Evolutionary conservation across 495 filamentous ascomycete species (phyloP), one percentile per base, ranked within the genome.

Genomic region (Chaetomidium leptoderma): DNA sequence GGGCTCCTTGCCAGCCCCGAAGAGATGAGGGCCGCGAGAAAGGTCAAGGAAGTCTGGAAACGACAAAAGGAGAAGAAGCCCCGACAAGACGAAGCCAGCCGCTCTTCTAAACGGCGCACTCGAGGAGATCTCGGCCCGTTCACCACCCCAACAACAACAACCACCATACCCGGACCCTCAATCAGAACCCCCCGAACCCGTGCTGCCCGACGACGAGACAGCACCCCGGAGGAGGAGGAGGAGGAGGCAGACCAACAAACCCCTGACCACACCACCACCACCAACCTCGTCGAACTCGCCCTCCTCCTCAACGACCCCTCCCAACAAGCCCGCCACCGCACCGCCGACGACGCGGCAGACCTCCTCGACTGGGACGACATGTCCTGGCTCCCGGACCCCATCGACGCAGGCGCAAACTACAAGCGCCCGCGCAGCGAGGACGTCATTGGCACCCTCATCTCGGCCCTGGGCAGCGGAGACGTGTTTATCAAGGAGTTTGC

Each of bases 401-500:
- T 95, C 26, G 93, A 99, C 68, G 95, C 93, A 1, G 90, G 88
- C 16, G 88, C 89, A 8, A 92, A 95, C 62, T 97, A 95, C 72
- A 87, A 86, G 63, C 87, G 90, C 46, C 86, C 87, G n/a, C 92
- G 91, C 70, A 86, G 81, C 46, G 85, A 88, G 48, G 93, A 97
- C 69, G 87, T 97, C n/a, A 89, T 97, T 32, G 89, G 90, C 24
- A 93, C 87, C 33, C 75, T 98, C 26, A 88, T 97, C 55, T 86
- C 85, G 55, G 81, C 95, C 1, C 91, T 93, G 59, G 91, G 95
- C 24, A 86, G 86, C 36, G 84, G 90, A 72, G 87, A 95, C 45
- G 82, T 89, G 2, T 97, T 97, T 68, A 90, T 96, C 67, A 92
- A 91, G 66, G 95, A 97, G 70, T 86, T 99, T 61, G 88, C 92